Conservation (phyloP, 306 rosid species). For the Dalbergia cultrata region DNA sequence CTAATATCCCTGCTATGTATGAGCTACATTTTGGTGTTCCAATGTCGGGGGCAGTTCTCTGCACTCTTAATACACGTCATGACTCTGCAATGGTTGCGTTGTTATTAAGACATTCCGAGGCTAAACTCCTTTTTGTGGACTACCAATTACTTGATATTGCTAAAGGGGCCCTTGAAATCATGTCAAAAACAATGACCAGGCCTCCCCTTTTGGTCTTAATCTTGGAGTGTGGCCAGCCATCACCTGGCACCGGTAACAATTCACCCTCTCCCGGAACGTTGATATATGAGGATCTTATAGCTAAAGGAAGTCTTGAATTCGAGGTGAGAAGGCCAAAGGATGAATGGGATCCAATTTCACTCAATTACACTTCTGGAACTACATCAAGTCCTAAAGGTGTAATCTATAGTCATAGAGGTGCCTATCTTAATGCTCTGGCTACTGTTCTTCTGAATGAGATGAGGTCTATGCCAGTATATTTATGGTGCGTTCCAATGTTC, state of each 20-base stretch:
- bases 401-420: conserved; percentile 87
- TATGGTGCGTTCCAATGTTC: conserved; percentile 95
- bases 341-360: conserved; percentile 79
- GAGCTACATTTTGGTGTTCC: conserved; percentile 91
- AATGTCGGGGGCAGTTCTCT: conserved; percentile 90
- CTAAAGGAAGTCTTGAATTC: conserved; percentile 59
- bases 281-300: conserved; percentile 72
- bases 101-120: conserved; percentile 73
- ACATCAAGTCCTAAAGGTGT: conserved; percentile 96
- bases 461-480: conserved; percentile 71
- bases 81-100: conserved; percentile 68
- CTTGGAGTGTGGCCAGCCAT: conserved; percentile 51
- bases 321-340: conserved; percentile 71
- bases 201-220: conserved; percentile 66
- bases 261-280: conserved; percentile 45
- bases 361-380: conserved; percentile 95
- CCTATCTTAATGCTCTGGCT: conserved; percentile 89
- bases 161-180: conserved; percentile 61
- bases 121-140: conserved; percentile 77
- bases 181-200: conserved; percentile 53
- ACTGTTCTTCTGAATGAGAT: conserved; percentile 68
- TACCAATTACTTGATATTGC: conserved; percentile 64
- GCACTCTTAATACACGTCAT: conserved; percentile 73
- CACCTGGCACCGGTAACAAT: conserved; percentile 10
- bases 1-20: conserved; percentile 83